phyloP scores from a whole-genome alignment of 305 asterid species.

The Lippia alba region DNA sequence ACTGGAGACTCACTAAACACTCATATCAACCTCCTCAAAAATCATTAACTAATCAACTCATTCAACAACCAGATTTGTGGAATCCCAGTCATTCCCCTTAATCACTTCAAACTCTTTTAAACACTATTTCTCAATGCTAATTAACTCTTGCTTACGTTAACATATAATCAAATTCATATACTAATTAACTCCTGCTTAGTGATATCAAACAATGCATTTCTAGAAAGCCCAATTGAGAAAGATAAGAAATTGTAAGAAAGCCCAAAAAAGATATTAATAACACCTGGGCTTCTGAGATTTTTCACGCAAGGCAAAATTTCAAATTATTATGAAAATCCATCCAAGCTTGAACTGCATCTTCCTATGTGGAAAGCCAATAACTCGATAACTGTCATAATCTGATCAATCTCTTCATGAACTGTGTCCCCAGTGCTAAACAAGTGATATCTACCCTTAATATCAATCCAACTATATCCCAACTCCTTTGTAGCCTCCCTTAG shows the following conservation, averaged over 20 bases:
- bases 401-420: constrained; percentile 29
- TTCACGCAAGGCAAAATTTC: neutral
- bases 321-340: neutral
- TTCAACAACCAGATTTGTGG: neutral
- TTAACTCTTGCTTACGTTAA: no score
- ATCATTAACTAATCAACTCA: constrained; percentile 43
- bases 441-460: constrained; percentile 36
- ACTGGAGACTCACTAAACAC: constrained; percentile 25
- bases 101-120: constrained; percentile 9
- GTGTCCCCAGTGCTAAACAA: constrained; percentile 42
- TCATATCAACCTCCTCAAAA: constrained; percentile 29
- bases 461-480: constrained; percentile 52
- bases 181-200: no score
- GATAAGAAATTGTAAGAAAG: no score
- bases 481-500: constrained; percentile 41
- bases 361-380: constrained; percentile 21
- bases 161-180: no score
- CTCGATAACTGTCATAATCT: constrained; percentile 21
- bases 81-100: neutral
- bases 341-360: neutral
- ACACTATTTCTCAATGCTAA: no score
- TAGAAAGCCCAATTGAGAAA: no score
- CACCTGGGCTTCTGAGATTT: no score
- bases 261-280: no score
- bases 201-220: no score